A percentile compares a stretch with the other conserved stretches of the same genome.
phyloP scores from a whole-genome alignment of 345 rosid genomes.

The Eucalyptus pumila region DNA sequence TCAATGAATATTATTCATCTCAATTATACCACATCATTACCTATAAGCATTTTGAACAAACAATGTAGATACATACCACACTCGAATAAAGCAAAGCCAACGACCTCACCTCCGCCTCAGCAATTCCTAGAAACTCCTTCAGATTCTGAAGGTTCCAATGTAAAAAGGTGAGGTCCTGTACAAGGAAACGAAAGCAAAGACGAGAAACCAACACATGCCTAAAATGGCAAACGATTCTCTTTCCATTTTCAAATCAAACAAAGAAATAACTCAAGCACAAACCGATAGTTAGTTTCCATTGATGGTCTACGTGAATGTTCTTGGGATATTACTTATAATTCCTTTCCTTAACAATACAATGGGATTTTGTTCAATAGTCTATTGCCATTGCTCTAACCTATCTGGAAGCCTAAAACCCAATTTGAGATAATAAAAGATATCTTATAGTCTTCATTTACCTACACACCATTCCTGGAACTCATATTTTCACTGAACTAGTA shows the following conservation, averaged over 20 bases:
- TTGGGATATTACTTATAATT: not conserved
- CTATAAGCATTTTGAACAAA: not conserved
- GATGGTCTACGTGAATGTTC: not conserved
- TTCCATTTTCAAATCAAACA: not conserved
- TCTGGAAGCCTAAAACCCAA: not conserved
- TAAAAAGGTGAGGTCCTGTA: not conserved
- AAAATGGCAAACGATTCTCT: not conserved
- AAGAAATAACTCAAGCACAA: not conserved
- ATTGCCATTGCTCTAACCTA: not conserved
- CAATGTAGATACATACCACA: slow-evolving; percentile 41
- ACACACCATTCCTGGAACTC: not conserved
- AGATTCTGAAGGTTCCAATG: slow-evolving; percentile 20
- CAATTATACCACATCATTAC: not conserved
- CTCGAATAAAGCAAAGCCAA: slow-evolving; percentile 68
- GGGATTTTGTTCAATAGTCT: not conserved
- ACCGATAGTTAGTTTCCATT: not conserved
- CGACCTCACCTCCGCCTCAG: slow-evolving; percentile 80
- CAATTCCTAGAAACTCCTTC: slow-evolving; percentile 66
- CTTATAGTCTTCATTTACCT: not conserved
- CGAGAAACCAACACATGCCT: not conserved
- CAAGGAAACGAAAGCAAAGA: not conserved
- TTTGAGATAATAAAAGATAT: not conserved
- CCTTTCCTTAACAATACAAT: not conserved
- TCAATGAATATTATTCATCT: not conserved
- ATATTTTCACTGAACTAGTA: not conserved